phyloP scores from a whole-genome alignment of 805 yeast genomes.

The Saturnispora gosingensis region DNA sequence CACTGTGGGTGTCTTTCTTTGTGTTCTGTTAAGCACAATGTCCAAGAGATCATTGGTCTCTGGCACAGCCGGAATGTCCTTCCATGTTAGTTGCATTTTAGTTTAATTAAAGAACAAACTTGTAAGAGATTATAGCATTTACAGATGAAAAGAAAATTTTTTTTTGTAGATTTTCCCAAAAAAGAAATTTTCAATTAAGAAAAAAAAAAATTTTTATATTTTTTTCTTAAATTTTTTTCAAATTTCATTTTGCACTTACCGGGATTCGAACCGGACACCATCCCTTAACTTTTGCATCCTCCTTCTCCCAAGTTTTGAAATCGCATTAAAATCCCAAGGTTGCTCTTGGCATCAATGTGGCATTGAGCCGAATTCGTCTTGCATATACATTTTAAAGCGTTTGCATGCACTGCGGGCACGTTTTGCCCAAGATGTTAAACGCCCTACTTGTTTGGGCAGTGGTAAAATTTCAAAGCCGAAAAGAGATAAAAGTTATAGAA shows the following conservation, averaged over 20 bases:
- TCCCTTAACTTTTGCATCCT: not conserved
- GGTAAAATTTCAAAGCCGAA: not conserved
- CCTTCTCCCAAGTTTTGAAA: not conserved
- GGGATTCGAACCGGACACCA: not conserved
- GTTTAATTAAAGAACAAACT: not conserved
- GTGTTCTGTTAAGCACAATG: conserved; percentile 93
- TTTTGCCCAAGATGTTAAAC: not conserved
- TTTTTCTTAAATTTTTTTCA: not conserved
- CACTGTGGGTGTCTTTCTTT: conserved; percentile 98
- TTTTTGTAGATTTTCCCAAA: conserved; percentile 1
- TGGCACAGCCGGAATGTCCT: conserved; percentile 94
- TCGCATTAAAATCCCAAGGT: not conserved
- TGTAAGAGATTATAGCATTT: not conserved
- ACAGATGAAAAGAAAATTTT: not conserved
- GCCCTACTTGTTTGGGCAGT: not conserved
- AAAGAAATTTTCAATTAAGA: not conserved
- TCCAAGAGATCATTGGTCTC: conserved; percentile 89
- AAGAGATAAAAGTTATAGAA: not conserved
- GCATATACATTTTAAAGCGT: not conserved
- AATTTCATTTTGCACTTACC: not conserved
- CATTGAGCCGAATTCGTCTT: not conserved
- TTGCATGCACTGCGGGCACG: not conserved
- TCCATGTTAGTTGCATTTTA: conserved; percentile 93
- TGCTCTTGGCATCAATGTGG: not conserved
- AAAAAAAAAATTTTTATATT: not conserved